phyloP scores from a whole-genome alignment of 1,139 yeast genomes.

The Casaregolazyma lundiana region DNA sequence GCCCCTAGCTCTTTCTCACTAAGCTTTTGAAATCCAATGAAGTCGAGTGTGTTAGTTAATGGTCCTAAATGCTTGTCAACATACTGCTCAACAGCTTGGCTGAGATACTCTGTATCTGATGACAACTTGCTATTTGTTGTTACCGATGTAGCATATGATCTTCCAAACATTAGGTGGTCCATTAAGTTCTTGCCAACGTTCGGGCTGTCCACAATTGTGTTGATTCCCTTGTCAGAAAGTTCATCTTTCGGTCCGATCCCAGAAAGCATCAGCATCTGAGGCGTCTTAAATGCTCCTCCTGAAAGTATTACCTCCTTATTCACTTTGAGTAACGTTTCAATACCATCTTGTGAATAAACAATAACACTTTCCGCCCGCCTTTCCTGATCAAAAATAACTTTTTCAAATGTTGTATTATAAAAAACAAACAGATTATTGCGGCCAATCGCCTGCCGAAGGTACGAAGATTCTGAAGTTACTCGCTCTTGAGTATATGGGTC shows the following conservation, averaged over 20 bases:
- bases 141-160: background rate
- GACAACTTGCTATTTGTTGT: background rate
- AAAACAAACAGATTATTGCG: background rate
- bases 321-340: conserved; percentile 23
- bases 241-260: conserved; percentile 28
- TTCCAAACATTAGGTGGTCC: conserved; percentile 23
- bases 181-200: conserved; percentile 30
- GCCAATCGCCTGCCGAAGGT: background rate
- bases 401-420: background rate
- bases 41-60: background rate
- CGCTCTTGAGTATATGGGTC: background rate
- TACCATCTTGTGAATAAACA: conserved; percentile 23
- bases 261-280: conserved; percentile 29
- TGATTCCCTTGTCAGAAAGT: conserved; percentile 22
- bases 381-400: background rate
- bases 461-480: background rate
- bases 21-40: background rate
- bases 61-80: background rate
- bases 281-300: conserved; percentile 30
- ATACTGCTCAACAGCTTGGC: background rate
- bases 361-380: conserved; percentile 21
- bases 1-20: background rate
- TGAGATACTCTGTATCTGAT: background rate
- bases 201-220: conserved; percentile 24
- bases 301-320: conserved; percentile 27